Percentiles rank a stretch among this genome's conserved stretches.
Evolutionary conservation across 2,329 filamentous ascomycete species (phyloP).

Genomic region (Eurotiales sp.): DNA sequence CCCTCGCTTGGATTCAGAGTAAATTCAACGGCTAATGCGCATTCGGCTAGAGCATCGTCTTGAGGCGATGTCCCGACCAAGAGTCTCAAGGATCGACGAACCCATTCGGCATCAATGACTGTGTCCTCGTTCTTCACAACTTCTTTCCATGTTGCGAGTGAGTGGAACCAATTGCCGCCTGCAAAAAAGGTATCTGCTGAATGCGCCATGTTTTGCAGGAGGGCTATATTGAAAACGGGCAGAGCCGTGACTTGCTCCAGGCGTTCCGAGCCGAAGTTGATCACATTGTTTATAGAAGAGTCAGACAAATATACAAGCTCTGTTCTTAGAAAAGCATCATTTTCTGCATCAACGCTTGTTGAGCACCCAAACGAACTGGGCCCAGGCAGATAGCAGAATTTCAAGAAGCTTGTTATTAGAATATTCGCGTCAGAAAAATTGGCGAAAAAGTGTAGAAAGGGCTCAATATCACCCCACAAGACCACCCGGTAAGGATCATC

Average conservation of each 20-base stretch:
- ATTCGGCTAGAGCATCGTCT: slow-evolving; percentile 60
- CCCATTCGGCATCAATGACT: slow-evolving; percentile 43
- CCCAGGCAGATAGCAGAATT: slow-evolving; percentile 64
- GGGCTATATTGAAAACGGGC: slow-evolving; percentile 29
- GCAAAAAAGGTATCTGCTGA: slow-evolving; percentile 56
- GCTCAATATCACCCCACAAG: slow-evolving; percentile 71
- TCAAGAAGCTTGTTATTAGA: slow-evolving; percentile 66
- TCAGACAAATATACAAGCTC: slow-evolving; percentile 32
- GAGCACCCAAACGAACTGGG: slow-evolving; percentile 26
- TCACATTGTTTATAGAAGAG: slow-evolving; percentile 16
- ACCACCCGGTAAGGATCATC: slow-evolving; percentile 82
- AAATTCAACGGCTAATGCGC: slow-evolving; percentile 66
- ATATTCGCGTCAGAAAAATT: slow-evolving; percentile 34
- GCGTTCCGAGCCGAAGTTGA: slow-evolving; percentile 20
- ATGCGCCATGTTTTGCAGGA: slow-evolving; percentile 34
- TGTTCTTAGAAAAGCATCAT: slow-evolving; percentile 54
- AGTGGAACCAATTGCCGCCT: slow-evolving; percentile 43
- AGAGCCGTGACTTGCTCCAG: slow-evolving; percentile 21
- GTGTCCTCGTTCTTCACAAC: slow-evolving; percentile 26
- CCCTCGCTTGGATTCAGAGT: slow-evolving; percentile 52
- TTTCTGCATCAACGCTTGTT: slow-evolving; percentile 27
- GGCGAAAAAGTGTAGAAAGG: slow-evolving; percentile 49
- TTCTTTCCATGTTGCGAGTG: slow-evolving; percentile 30
- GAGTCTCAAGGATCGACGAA: slow-evolving; percentile 54
- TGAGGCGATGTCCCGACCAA: slow-evolving; percentile 46